Conservation (phyloP, 371 early-diverging fungal species). For the Rhizopus sp. region DNA sequence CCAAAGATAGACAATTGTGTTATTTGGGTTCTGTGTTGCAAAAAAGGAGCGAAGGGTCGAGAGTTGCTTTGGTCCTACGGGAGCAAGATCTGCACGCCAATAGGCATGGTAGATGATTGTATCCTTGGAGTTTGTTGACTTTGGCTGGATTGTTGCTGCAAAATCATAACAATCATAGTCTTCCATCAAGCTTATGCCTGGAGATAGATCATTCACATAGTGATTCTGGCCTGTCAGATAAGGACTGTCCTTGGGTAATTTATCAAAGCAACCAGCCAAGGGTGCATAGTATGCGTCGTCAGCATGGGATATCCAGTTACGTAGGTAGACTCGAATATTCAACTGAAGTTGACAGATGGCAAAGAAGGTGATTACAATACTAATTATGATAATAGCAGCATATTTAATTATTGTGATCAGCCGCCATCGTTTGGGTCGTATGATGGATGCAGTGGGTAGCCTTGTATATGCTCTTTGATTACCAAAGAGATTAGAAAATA, state of each 20-base stretch:
- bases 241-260: slow-evolving; percentile 35
- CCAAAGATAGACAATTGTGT: slow-evolving; percentile 47
- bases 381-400: slow-evolving; percentile 15
- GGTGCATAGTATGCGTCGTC: slow-evolving; percentile 45
- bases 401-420: slow-evolving; percentile 31
- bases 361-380: slow-evolving; percentile 36
- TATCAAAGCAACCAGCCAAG: slow-evolving; percentile 47
- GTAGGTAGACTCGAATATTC: slow-evolving; percentile 50
- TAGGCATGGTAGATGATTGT: slow-evolving; percentile 53
- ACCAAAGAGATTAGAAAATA: slow-evolving; percentile 22
- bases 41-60: slow-evolving; percentile 53
- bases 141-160: slow-evolving; percentile 40
- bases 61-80: slow-evolving; percentile 50
- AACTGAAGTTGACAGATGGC: slow-evolving; percentile 46
- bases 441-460: slow-evolving; percentile 26
- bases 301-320: slow-evolving; percentile 55
- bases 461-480: slow-evolving; percentile 16
- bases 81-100: slow-evolving; percentile 53
- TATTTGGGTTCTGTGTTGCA: slow-evolving; percentile 48
- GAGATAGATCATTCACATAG: slow-evolving; percentile 45
- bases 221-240: slow-evolving; percentile 33
- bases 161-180: slow-evolving; percentile 59
- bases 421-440: slow-evolving; percentile 42
- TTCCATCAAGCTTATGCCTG: slow-evolving; percentile 45
- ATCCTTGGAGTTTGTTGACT: slow-evolving; percentile 5